A percentile compares a stretch with the other conserved stretches of the same genome.
phyloP scores from a whole-genome alignment of 208 protist species.

The Crithidia expoeki region DNA sequence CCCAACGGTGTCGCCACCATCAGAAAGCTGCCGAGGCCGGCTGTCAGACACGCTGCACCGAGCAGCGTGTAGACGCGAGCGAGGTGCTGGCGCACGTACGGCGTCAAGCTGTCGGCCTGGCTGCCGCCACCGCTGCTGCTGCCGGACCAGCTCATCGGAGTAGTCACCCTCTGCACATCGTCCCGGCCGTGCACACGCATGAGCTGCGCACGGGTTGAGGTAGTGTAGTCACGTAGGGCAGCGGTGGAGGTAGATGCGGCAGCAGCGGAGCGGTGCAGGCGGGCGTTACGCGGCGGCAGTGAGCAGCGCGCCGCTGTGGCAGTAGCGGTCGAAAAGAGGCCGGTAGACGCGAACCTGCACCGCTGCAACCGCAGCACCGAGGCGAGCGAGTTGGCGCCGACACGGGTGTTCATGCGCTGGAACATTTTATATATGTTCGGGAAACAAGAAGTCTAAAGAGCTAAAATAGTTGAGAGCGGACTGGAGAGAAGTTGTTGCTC shows the following conservation, averaged over 20 bases:
- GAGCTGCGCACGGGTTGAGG: slow-evolving; percentile 12
- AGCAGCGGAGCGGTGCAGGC: slow-evolving; percentile 2
- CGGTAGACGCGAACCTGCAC: slow-evolving; percentile 4
- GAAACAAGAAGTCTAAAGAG: background rate
- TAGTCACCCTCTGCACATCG: slow-evolving; percentile 44
- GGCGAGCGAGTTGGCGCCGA: slow-evolving; percentile 19
- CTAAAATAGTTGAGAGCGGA: background rate
- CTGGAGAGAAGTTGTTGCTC: background rate
- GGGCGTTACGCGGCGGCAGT: slow-evolving; percentile 3
- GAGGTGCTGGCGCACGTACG: slow-evolving; percentile 85
- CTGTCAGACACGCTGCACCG: slow-evolving; percentile 42
- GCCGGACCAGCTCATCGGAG: slow-evolving; percentile 52
- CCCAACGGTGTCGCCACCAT: slow-evolving; percentile 87
- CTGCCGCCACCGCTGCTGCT: slow-evolving; percentile 39
- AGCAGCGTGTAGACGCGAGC: slow-evolving; percentile 83
- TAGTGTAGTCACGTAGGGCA: slow-evolving; percentile 23
- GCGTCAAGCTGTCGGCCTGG: slow-evolving; percentile 78
- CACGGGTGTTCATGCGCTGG: slow-evolving; percentile 12
- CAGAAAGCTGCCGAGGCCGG: slow-evolving; percentile 68
- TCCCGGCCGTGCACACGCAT: slow-evolving; percentile 48
- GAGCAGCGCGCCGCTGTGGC: background rate
- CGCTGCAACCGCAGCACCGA: slow-evolving; percentile 20
- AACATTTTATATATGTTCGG: slow-evolving; percentile 17
- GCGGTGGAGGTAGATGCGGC: background rate
- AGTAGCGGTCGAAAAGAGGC: slow-evolving; percentile 6